Conservation (phyloP, 176 grass and related monocot genomes). For the Paspalum vaginatum region DNA sequence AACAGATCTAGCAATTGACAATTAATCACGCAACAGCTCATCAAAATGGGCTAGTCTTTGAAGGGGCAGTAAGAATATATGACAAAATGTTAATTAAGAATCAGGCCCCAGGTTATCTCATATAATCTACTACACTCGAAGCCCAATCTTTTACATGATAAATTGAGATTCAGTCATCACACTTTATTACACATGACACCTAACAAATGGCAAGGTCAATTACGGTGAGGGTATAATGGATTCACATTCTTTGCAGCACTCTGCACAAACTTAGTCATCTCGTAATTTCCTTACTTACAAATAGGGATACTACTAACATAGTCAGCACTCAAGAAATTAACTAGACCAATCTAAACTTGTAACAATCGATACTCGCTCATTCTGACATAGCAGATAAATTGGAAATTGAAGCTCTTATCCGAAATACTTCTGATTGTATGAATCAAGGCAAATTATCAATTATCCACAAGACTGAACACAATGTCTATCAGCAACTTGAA, state of each 20-base stretch:
- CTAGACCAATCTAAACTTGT: background rate
- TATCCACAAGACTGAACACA: background rate
- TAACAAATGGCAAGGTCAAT: background rate
- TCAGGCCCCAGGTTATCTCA: background rate
- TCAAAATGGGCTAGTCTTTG: background rate
- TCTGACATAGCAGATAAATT: background rate
- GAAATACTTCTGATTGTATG: background rate
- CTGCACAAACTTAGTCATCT: background rate
- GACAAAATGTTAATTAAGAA: background rate
- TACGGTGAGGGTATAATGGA: background rate
- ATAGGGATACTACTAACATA: background rate
- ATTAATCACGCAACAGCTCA: background rate
- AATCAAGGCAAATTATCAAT: background rate
- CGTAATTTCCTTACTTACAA: background rate
- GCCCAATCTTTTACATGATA: background rate
- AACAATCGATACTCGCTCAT: background rate
- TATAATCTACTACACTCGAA: background rate
- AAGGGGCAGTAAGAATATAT: background rate
- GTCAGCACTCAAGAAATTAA: conserved; percentile 3
- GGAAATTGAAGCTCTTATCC: background rate
- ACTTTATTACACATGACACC: background rate
- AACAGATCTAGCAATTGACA: background rate
- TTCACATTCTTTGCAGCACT: background rate
- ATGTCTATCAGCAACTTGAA: background rate
- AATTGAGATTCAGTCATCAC: background rate